Percentiles rank a stretch among this genome's conserved stretches.
Conservation (phyloP, 768 basidiomycete species). For the Leccinum boreale region DNA sequence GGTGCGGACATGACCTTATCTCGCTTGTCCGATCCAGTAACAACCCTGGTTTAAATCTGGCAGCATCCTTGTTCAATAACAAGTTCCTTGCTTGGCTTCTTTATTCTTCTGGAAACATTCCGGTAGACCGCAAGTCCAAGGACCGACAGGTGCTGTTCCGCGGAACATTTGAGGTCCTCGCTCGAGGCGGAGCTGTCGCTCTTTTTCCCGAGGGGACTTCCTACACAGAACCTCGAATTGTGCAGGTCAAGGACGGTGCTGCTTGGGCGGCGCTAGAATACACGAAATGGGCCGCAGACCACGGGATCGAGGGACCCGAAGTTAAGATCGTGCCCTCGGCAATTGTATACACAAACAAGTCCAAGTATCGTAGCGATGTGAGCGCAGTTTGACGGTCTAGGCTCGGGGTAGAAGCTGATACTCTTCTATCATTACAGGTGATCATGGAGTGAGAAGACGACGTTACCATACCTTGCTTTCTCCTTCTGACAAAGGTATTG, state of each 20-base stretch:
- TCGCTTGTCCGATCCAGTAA: constrained; percentile 10
- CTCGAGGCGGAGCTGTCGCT: constrained; percentile 78
- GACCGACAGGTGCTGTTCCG: constrained; percentile 86
- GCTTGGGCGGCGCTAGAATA: constrained; percentile 96
- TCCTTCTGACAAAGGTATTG: constrained; percentile 8
- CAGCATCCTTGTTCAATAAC: constrained; percentile 78
- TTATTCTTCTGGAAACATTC: constrained; percentile 92
- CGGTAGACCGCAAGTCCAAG: constrained; percentile 92
- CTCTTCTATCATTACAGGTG: constrained; percentile 41
- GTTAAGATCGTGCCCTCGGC: constrained; percentile 76
- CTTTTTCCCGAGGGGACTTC: constrained; percentile 93
- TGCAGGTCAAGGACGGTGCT: constrained; percentile 91
- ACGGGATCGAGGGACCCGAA: constrained; percentile 41
- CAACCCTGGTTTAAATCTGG: constrained; percentile 15
- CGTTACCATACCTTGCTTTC: background rate
- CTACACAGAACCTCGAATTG: constrained; percentile 90
- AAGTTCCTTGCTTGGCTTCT: constrained; percentile 72
- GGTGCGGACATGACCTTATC: constrained; percentile 40
- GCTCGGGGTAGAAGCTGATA: constrained; percentile 9
- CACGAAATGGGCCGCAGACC: constrained; percentile 67
- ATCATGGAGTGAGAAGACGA: constrained; percentile 61
- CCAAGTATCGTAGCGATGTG: constrained; percentile 89
- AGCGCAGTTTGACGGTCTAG: constrained; percentile 37
- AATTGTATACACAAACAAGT: constrained; percentile 94
- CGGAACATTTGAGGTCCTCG: constrained; percentile 84